phyloP scores from a whole-genome alignment of 164 flowering plant species.

The Nymphaea thermarum region DNA sequence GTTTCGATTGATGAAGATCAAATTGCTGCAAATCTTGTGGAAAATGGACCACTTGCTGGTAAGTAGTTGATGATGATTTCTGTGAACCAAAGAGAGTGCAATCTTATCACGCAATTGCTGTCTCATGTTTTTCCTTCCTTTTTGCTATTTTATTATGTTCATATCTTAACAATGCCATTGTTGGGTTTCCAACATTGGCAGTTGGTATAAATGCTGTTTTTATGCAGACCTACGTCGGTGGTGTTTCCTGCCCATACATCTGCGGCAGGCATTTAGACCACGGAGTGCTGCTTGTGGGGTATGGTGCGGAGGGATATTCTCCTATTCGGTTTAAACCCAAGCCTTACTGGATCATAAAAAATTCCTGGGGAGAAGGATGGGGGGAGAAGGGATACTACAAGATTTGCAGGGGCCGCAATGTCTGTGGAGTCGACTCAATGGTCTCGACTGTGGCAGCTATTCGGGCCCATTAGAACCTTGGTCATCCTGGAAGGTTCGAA shows the following conservation, averaged over 20 bases:
- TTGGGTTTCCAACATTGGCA: constrained; percentile 19
- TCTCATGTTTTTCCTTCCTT: not conserved
- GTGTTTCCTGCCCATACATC: constrained; percentile 88
- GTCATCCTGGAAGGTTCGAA: not conserved
- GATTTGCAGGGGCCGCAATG: constrained; percentile 78
- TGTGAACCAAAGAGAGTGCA: not conserved
- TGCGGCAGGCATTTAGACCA: constrained; percentile 63
- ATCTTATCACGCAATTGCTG: not conserved
- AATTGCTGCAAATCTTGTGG: constrained; percentile 91
- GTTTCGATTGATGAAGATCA: constrained; percentile 90
- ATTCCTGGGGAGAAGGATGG: constrained; percentile 93
- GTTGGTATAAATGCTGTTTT: constrained; percentile 90
- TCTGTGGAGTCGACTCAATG: constrained; percentile 92
- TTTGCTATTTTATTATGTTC: not conserved
- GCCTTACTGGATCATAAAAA: constrained; percentile 93
- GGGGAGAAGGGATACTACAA: constrained; percentile 90
- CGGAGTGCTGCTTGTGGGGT: constrained; percentile 84
- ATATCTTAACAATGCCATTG: not conserved
- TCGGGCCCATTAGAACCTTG: not conserved
- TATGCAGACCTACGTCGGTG: constrained; percentile 87
- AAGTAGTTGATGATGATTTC: not conserved
- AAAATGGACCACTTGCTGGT: constrained; percentile 96
- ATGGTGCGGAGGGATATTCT: constrained; percentile 63
- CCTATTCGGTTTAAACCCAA: constrained; percentile 67
- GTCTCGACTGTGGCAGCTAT: constrained; percentile 59